Evolutionary conservation across 257 asterid species (phyloP), one percentile per base, ranked within the genome.

Genomic region (Solanum clarkiae): DNA sequence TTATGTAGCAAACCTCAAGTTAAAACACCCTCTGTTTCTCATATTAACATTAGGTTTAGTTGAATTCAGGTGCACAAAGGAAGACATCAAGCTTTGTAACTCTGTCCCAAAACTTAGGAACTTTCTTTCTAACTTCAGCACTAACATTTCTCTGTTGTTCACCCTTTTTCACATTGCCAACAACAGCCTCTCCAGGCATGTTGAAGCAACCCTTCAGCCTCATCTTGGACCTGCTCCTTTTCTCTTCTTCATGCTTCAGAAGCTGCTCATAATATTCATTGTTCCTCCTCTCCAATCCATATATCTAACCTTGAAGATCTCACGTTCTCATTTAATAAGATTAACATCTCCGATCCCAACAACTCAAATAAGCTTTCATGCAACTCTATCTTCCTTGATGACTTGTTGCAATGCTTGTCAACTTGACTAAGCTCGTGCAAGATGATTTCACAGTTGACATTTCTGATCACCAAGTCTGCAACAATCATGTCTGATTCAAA

Each of bases 241-340:
- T 87, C 84, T 89, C 93, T 57, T 89, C 95, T 49, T 91, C 88
- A 26, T 84, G 91, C 47, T 90, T 88, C 84, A 90, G 89, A 16
- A 96, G 93, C 80, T 91, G 91, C 57, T 93, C 98, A 16, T 91
- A 89, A 42, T 93, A 94, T 82, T 95, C 98, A 86, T 92, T 92
- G 87, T 96, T 96, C 91, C 95, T 90, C 89, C 89, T 92, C 93
- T 96, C 99, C 91, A 95, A 69, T 55, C 95, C 94, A 15, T 91
- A 82, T 51, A 96, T 92, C 89, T 95, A 98, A 57, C 93, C 95
- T 62, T 96, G 99, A 14, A 96, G 97, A 88, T 96, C 99, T 89
- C 1, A 97, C 90, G 3, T 96, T 96, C 88, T 26, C 29, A 26
- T 26, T 26, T 26, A 26, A 26, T 26, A 26, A 26, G 29, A 26